Percentiles rank a stretch among this genome's conserved stretches.
phyloP scores from a whole-genome alignment of 345 rosid genomes.

The Euphorbia tirucalli region DNA sequence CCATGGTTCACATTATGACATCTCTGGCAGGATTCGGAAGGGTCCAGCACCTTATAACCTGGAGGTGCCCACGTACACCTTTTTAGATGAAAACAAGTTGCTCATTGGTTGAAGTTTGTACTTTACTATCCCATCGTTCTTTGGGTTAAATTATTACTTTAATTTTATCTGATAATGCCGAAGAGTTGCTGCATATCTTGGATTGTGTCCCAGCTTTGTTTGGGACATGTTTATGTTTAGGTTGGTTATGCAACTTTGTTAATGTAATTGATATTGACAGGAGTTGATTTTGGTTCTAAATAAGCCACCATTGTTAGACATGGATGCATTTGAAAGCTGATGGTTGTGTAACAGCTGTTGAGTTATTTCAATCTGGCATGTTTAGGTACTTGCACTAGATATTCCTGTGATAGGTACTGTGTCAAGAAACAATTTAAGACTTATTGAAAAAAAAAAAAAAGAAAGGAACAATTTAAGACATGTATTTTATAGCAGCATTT shows the following conservation, averaged over 20 bases:
- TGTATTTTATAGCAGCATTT: not conserved
- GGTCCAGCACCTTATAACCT: slow-evolving; percentile 94
- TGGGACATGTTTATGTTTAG: slow-evolving; percentile 17
- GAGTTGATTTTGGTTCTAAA: slow-evolving; percentile 19
- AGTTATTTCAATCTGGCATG: not conserved
- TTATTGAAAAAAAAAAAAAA: too few relatives aligned
- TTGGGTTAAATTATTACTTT: slow-evolving; percentile 14
- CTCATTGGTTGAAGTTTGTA: slow-evolving; percentile 57
- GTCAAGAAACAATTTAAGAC: not conserved
- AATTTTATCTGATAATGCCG: slow-evolving; percentile 38
- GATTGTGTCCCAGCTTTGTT: slow-evolving; percentile 16
- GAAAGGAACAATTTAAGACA: not conserved
- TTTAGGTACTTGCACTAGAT: not conserved
- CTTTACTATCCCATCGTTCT: not conserved
- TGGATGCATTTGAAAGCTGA: slow-evolving; percentile 1
- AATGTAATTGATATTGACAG: slow-evolving; percentile 12
- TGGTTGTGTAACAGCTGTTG: too few relatives aligned
- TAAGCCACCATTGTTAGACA: slow-evolving; percentile 14
- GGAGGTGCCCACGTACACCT: slow-evolving; percentile 87
- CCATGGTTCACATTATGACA: slow-evolving; percentile 92
- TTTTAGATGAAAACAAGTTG: slow-evolving; percentile 83
- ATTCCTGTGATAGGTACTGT: too few relatives aligned
- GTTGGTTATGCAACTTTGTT: slow-evolving; percentile 19
- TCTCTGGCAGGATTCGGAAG: slow-evolving; percentile 91
- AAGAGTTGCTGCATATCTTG: slow-evolving; percentile 27